Conservation (phyloP, 371 early-diverging fungal species). For the Mycotypha africana region DNA sequence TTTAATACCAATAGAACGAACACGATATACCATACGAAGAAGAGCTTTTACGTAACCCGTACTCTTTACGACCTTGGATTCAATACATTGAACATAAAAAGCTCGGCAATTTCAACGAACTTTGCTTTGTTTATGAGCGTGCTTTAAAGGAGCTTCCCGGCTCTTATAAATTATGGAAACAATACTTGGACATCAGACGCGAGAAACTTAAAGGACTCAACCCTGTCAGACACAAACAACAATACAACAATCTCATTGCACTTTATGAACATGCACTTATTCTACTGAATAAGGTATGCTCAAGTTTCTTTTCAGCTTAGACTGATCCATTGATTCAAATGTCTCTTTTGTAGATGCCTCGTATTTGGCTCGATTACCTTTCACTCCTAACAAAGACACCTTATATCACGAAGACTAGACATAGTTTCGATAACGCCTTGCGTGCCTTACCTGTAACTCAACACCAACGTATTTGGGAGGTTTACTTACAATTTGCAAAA, state of each 20-base stretch:
- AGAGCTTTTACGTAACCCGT: conserved; percentile 84
- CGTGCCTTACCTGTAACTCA: conserved; percentile 91
- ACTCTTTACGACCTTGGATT: conserved; percentile 78
- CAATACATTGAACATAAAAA: conserved; percentile 88
- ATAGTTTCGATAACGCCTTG: conserved; percentile 88
- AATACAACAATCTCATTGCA: conserved; percentile 61
- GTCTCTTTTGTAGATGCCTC: conserved; percentile 59
- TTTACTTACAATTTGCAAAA: conserved; percentile 79
- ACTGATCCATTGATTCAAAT: too few species aligned
- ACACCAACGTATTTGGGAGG: conserved; percentile 84
- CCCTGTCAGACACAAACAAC: conserved; percentile 44
- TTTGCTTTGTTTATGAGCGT: conserved; percentile 78
- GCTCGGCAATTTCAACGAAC: conserved; percentile 32
- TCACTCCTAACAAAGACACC: conserved; percentile 70
- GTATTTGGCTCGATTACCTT: conserved; percentile 77
- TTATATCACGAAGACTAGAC: conserved; percentile 68
- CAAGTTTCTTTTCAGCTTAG: too few species aligned
- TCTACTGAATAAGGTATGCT: conserved; percentile 77
- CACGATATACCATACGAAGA: conserved; percentile 85
- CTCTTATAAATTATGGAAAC: conserved; percentile 94
- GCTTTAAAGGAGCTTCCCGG: conserved; percentile 86
- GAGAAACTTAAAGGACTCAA: conserved; percentile 45
- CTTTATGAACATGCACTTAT: conserved; percentile 86
- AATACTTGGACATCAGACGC: conserved; percentile 74
- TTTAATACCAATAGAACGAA: conserved; percentile 40